Percentiles rank a stretch among this genome's conserved stretches.
Evolutionary conservation across 164 flowering plant genomes (phyloP).

Genomic region (Vitis amurensis): DNA sequence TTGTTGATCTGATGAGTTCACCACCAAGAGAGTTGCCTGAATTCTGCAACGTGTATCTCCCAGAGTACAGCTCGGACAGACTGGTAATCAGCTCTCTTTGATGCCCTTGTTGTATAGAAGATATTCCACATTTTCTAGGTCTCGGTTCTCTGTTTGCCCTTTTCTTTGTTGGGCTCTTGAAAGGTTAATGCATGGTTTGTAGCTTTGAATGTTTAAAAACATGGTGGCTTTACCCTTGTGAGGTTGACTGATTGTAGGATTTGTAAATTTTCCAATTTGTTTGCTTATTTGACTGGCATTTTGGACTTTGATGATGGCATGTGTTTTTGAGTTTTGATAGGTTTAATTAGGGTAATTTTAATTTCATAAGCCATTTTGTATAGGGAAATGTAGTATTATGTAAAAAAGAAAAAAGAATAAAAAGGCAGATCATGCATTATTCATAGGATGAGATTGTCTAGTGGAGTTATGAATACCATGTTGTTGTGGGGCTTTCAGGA

Average conservation of each 20-base stretch:
- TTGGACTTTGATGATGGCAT: too few species aligned
- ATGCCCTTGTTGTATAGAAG: neutral
- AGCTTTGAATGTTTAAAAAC: neutral
- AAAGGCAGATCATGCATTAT: neutral
- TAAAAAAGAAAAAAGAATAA: too few species aligned
- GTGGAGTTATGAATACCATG: neutral
- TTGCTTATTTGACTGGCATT: too few species aligned
- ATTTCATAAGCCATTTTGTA: neutral
- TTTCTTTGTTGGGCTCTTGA: neutral
- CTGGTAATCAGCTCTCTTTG: conserved; percentile 7
- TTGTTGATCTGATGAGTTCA: too few species aligned
- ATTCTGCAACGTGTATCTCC: conserved; percentile 21
- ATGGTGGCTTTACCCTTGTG: too few species aligned
- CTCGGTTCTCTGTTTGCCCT: too few species aligned
- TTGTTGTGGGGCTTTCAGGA: neutral
- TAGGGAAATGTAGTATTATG: neutral
- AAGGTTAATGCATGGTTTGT: neutral
- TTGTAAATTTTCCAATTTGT: too few species aligned
- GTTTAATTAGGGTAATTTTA: neutral
- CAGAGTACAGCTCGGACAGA: conserved; percentile 7
- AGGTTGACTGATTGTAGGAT: too few species aligned
- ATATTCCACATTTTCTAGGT: too few species aligned
- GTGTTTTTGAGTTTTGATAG: neutral
- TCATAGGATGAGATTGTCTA: neutral
- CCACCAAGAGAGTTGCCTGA: neutral